A percentile compares a stretch with the other conserved stretches of the same genome.
Evolutionary conservation across 495 filamentous ascomycete genomes (phyloP).

Genomic region (Jackrogersella minutella): DNA sequence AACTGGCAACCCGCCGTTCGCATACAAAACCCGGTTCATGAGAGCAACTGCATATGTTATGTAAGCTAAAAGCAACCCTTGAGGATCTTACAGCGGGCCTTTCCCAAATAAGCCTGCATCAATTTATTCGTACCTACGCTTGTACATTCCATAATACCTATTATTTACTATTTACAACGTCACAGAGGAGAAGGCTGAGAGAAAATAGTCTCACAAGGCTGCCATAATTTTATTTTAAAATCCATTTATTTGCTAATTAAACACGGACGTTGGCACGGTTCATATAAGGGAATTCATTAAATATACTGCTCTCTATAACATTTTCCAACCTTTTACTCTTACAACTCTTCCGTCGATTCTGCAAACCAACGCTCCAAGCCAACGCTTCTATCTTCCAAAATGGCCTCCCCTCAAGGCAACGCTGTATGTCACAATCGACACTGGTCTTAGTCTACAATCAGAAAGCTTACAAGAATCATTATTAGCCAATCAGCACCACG

Average conservation of each 20-base stretch:
- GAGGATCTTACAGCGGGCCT: constrained; percentile 23
- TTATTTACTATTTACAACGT: constrained; percentile 34
- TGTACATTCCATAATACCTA: no score
- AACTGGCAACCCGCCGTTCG: background rate
- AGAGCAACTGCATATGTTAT: constrained; percentile 3
- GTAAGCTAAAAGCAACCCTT: constrained; percentile 6
- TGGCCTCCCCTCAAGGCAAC: constrained; percentile 43
- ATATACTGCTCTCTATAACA: background rate
- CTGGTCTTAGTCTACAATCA: background rate
- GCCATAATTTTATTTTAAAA: background rate
- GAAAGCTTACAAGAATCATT: constrained; percentile 25
- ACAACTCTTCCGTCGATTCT: no score
- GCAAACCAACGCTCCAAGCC: background rate
- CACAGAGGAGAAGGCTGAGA: constrained; percentile 38
- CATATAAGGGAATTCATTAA: background rate
- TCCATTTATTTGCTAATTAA: constrained; percentile 15
- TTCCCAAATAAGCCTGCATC: constrained; percentile 22
- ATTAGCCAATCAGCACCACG: constrained; percentile 75
- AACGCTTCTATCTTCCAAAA: constrained; percentile 26
- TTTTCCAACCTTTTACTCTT: background rate
- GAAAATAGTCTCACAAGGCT: constrained; percentile 33
- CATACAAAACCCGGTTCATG: background rate
- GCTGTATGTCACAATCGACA: constrained; percentile 35
- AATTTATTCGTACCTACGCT: no score
- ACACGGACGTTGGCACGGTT: background rate